Percentiles rank a stretch among this genome's conserved stretches.
Conservation (phyloP, 306 rosid genomes). For the Cyclanthera cordifolia region DNA sequence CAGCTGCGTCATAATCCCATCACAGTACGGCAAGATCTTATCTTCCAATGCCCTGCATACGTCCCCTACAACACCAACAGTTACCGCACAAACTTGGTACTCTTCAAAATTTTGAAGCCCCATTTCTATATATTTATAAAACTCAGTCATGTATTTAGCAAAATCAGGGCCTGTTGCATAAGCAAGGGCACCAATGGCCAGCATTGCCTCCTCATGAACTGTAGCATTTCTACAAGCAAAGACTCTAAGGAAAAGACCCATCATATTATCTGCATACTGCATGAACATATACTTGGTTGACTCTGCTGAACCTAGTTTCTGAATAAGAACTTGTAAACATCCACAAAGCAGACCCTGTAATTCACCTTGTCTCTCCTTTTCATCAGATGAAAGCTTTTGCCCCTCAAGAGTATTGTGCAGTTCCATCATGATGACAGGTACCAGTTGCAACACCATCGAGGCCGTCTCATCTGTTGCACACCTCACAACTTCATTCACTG, state of each 20-base stretch:
- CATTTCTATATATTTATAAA: constrained; percentile 69
- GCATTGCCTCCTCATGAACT: constrained; percentile 98
- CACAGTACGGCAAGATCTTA: constrained; percentile 69
- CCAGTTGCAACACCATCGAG: constrained; percentile 61
- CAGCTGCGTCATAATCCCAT: constrained; percentile 88
- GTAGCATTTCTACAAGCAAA: constrained; percentile 87
- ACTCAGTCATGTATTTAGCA: constrained; percentile 71
- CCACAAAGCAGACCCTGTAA: constrained; percentile 95
- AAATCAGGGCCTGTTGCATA: constrained; percentile 70
- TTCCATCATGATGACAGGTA: constrained; percentile 67
- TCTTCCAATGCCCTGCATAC: constrained; percentile 86
- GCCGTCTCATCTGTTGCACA: constrained; percentile 84
- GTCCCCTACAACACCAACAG: constrained; percentile 93
- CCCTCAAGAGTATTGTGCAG: constrained; percentile 73
- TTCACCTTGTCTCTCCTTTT: constrained; percentile 64
- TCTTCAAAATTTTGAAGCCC: constrained; percentile 96
- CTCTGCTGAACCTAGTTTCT: constrained; percentile 77
- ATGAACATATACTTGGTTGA: constrained; percentile 51
- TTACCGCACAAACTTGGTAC: constrained; percentile 89
- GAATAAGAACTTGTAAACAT: constrained; percentile 89
- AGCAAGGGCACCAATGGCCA: constrained; percentile 93
- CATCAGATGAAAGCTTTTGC: constrained; percentile 58
- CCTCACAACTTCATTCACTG: constrained; percentile 86
- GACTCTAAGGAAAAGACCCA: constrained; percentile 71
- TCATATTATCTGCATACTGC: constrained; percentile 83